Base-by-base conservation (phyloP, 441 rosid species). In the Croton setiger region DNA sequence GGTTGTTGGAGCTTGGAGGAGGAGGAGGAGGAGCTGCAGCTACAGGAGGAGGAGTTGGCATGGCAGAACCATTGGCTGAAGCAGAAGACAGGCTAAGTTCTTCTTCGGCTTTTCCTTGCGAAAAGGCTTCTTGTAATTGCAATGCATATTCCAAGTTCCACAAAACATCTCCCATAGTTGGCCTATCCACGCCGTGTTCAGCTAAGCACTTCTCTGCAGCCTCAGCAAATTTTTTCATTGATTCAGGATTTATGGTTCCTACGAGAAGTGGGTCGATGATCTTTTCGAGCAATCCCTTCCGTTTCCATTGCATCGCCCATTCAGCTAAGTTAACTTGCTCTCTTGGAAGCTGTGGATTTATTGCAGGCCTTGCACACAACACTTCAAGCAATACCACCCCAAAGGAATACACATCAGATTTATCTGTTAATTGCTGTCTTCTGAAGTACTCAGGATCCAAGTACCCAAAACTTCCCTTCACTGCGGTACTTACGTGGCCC, bases 301-400 rank as follows among this genome's bases (percentile, higher is more conserved):
- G 76, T 78, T 89, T 89, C 93, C 92, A 89, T 58, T 90, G 96
- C 99, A 89, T 90, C 1, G 97, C 93, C 97, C 97, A 92, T 37
- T 92, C 98, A 0, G 93, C 99, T 67, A 95, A 79, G 78, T 88
- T 90, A 9, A 95, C 98, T 49, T 89, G 98, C 54, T 90, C 99
- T 77, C 98, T 74, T 1, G 90, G 91, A 7, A 90, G 80, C 51
- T 69, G 80, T 4, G 90, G 98, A 59, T 81, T 79, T 36, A 92
- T 80, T 10, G 93, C 97, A 0, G 92, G 93, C 81, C 98, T 86
- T 5, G 89, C 95, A 18, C 96, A 87, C 27, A 90, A 54, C 21
- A 82, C 90, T 75, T 95, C 96, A 12, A 95, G 81, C 49, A 95
- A 81, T 43, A 95, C 95, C 4, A 90, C 99, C 41, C 98, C 97